Evolutionary conservation across 2,329 filamentous ascomycete species (phyloP).

Genomic region (Colletotrichum theobromicola): DNA sequence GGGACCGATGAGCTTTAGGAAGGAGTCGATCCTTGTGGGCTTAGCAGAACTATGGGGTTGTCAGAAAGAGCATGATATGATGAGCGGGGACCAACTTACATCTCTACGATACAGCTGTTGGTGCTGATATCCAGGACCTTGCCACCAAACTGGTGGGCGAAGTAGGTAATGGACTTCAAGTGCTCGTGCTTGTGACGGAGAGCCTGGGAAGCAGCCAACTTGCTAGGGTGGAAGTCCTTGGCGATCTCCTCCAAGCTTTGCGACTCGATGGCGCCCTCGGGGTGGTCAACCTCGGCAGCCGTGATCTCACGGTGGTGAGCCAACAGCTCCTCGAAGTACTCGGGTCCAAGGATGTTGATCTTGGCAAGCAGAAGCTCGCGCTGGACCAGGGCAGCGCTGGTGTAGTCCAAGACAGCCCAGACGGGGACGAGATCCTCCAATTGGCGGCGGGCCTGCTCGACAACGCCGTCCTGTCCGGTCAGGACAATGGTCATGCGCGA

Average conservation of each 20-base stretch:
- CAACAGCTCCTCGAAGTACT: constrained; percentile 97
- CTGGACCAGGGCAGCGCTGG: constrained; percentile 89
- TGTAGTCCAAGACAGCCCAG: constrained; percentile 98
- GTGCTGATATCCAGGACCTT: constrained; percentile 98
- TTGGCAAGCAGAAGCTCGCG: constrained; percentile 94
- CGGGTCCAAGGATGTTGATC: constrained; percentile 93
- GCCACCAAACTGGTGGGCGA: constrained; percentile 96
- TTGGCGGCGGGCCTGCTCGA: constrained; percentile 95
- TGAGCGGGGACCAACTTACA: constrained; percentile 64
- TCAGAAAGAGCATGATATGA: constrained; percentile 26
- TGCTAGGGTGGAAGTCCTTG: constrained; percentile 87
- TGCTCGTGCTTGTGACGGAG: constrained; percentile 97
- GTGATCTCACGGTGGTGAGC: constrained; percentile 93
- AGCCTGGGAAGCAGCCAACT: constrained; percentile 84
- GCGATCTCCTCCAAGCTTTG: constrained; percentile 51
- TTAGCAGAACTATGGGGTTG: constrained; percentile 76
- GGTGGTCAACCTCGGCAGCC: constrained; percentile 49
- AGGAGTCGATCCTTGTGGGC: constrained; percentile 91
- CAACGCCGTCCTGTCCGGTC: constrained; percentile 93
- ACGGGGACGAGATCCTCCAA: constrained; percentile 96
- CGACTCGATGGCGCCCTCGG: constrained; percentile 36
- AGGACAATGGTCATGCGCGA: constrained; percentile 99
- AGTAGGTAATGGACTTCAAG: constrained; percentile 92
- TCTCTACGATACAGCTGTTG: constrained; percentile 96
- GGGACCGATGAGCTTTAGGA: constrained; percentile 92